Evolutionary conservation across 257 asterid genomes (phyloP).

Genomic region (Parsonsia alboflavescens): DNA sequence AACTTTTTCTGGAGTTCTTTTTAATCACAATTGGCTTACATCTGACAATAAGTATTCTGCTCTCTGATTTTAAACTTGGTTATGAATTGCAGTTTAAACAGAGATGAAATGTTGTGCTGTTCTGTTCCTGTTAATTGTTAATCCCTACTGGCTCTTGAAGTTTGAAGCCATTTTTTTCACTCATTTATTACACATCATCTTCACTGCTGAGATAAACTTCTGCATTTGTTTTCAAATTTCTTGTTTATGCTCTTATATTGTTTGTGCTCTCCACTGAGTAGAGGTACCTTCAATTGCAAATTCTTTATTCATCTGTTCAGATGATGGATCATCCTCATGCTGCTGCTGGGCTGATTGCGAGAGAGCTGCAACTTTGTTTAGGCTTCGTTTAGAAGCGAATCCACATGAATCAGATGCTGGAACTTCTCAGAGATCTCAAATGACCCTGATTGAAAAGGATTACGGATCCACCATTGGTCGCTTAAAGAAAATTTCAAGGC

Average conservation of each 20-base stretch:
- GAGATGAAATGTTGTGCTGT: neutral
- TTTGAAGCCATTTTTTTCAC: neutral
- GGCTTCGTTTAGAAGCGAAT: conserved; percentile 31
- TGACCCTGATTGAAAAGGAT: neutral
- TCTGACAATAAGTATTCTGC: no score
- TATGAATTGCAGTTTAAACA: neutral
- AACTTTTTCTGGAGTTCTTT: no score
- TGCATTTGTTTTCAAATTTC: neutral
- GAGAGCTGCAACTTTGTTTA: conserved; percentile 58
- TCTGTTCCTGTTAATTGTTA: neutral
- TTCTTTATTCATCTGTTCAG: conserved; percentile 29
- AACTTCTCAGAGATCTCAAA: neutral
- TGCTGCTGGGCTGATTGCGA: conserved; percentile 76
- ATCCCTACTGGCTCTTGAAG: neutral
- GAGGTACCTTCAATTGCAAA: neutral
- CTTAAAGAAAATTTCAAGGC: conserved; percentile 37
- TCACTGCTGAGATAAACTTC: neutral
- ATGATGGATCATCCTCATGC: conserved; percentile 71
- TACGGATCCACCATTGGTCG: conserved; percentile 21
- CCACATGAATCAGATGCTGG: conserved; percentile 1
- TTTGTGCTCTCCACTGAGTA: neutral
- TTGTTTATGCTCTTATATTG: neutral
- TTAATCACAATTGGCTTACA: neutral
- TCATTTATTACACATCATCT: neutral
- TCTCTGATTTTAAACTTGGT: neutral